Evolutionary conservation across 768 basidiomycete genomes (phyloP), one percentile per base, ranked within the genome.

Genomic region (Suillus subaureus): DNA sequence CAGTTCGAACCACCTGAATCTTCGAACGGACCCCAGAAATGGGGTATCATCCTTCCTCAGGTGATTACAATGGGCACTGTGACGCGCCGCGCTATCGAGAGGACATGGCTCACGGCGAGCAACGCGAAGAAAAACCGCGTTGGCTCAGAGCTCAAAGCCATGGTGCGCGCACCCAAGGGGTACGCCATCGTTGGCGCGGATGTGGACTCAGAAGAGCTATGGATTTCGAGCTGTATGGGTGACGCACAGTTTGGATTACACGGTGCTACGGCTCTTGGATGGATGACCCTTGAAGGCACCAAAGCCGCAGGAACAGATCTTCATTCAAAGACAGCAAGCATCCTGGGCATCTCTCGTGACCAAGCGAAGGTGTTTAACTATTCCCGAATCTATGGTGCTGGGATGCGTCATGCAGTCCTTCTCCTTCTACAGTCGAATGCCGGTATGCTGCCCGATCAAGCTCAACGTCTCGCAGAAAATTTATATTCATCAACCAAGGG

Each of bases 311-410:
- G 96, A 6, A 99, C 97, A 7, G 97, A 99, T 79, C 79, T 99
- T 37, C 97, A 98, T 73, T 98, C 96, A 13, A 97, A 97, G 80
- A 97, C 96, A 2, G 97, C 97, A 13, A 87, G 79, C 65, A 99
- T 99, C 72, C 81, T 99, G 45, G 93, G 93, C 21, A 96, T 96
- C 69, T 93, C 94, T 47, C 87, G 97, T 39, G 95, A 99, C 72
- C 90, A 93, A 70, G 97, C 97, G 39, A 99, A 99, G 76, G 94
- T 96, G 42, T 99, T 99, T 87, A 99, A 99, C 74, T 99, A 99
- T 72, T 97, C 97, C 51, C 89, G 97, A 42, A 97, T 99, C 70
- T 99, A 99, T 71, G 96, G 97, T n/a, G 97, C 97, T 1, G 97
- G 96, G 7, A 93, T 95, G 89, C 90, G 90, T 64, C 96, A 99